Evolutionary conservation across 139 green algal genomes (phyloP).

Genomic region (Mychonastes homosphaera): DNA sequence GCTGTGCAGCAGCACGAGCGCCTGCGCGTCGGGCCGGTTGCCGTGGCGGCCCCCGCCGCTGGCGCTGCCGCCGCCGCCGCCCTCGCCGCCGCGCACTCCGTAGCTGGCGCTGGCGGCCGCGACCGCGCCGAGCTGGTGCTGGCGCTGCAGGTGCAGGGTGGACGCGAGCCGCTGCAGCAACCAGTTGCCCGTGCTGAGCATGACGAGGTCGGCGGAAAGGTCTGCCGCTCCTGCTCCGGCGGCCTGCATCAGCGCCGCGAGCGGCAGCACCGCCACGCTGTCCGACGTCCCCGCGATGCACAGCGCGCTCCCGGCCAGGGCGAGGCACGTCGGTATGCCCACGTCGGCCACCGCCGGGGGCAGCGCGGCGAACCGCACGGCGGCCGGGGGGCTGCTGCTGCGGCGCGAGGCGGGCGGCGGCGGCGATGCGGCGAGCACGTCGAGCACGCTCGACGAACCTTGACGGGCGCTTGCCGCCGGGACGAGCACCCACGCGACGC

Average conservation of each 20-base stretch:
- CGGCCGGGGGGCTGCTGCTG: background rate
- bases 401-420: background rate
- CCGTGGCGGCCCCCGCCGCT: background rate
- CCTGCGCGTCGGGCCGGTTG: background rate
- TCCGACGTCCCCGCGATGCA: slow-evolving; percentile 24
- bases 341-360: slow-evolving; percentile 13
- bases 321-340: slow-evolving; percentile 24
- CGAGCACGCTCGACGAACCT: background rate
- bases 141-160: slow-evolving; percentile 17
- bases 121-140: slow-evolving; percentile 6
- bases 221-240: background rate
- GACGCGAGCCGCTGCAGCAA: background rate
- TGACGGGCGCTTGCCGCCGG: no score
- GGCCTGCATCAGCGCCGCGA: slow-evolving; percentile 1
- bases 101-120: background rate
- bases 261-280: slow-evolving; percentile 18
- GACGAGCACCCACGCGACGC: slow-evolving; percentile 4
- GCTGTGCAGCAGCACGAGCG: slow-evolving; percentile 30
- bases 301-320: slow-evolving; percentile 9
- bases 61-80: no score
- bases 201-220: slow-evolving; percentile 15
- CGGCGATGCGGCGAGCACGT: background rate
- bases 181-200: background rate
- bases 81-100: no score
- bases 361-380: slow-evolving; percentile 15